phyloP scores from a whole-genome alignment of 139 green algal species.

The Trebouxia sp. region DNA sequence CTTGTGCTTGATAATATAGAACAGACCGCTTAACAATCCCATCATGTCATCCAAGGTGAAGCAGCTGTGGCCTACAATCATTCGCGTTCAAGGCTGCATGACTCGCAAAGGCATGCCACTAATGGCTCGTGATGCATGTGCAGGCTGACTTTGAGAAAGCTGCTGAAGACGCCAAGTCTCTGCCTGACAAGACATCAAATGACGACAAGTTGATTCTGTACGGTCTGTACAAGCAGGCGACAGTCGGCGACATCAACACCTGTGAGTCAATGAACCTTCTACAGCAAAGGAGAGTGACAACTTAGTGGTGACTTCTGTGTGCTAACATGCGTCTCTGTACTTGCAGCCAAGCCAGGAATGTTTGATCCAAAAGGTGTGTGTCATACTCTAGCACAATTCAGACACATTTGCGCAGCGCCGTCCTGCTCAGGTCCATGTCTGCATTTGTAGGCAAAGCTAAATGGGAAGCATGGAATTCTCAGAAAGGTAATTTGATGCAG shows the following conservation, averaged over 20 bases:
- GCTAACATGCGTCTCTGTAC: background rate
- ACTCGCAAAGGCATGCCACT: no score
- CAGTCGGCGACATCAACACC: conserved; percentile 62
- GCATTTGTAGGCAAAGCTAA: conserved; percentile 18
- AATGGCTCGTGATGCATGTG: background rate
- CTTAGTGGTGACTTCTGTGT: no score
- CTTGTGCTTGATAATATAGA: no score
- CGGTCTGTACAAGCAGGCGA: conserved; percentile 70
- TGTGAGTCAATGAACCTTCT: no score
- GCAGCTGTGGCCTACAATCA: no score
- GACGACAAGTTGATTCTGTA: conserved; percentile 75
- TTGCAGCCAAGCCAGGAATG: conserved; percentile 56
- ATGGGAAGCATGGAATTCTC: conserved; percentile 68
- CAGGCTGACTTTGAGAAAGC: conserved; percentile 81
- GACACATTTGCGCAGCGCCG: background rate
- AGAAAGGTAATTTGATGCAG: conserved; percentile 45
- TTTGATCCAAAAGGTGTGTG: conserved; percentile 64
- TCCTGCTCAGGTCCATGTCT: background rate
- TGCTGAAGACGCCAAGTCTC: conserved; percentile 59
- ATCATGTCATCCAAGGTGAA: no score
- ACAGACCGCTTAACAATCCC: no score
- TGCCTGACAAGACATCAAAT: conserved; percentile 49
- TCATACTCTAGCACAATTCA: background rate
- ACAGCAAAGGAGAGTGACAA: no score
- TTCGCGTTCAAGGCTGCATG: no score